Evolutionary conservation across 2,329 filamentous ascomycete species (phyloP), one percentile per base, ranked within the genome.

Genomic region (Aspergillus pseudonomiae): DNA sequence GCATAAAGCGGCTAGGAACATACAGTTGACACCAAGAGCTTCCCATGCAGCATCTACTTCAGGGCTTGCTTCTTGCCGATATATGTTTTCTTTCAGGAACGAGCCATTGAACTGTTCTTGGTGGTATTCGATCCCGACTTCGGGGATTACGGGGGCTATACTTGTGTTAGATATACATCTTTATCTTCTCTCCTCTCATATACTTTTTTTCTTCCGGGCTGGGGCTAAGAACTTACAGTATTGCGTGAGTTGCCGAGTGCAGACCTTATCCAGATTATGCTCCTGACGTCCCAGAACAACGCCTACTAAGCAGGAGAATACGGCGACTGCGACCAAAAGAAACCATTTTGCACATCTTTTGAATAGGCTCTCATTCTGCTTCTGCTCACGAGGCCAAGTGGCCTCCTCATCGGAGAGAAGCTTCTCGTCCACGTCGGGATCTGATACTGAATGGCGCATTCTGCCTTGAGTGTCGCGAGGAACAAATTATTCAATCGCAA

Each of bases 11-110:
- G 1, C 6, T 24, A 11, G 6, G 56, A n/a, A 67, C 81, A 65
- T 64, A 86, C 84, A 86, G 19, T 85, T 80, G 0, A 82, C 76
- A 11, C 84, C 85, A 0, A 86, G 66, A 2, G 79, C 78, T 26
- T 77, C 79, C 86, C 87, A 89, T 0, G 86, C 86, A 4, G 79
- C 80, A 64, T 89, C 87, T 0, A 87, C 85, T 57, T 85, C 83
- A 0, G 83, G 81, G 0, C 82, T 78, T 1, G 80, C 83, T 14
- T 78, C 71, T 62, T 81, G 77, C 1, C 86, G 82, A 69, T 84
- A 89, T 19, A 84, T 73, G 30, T 83, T 84, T 66, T 86, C 82
- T 0, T 85, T 75, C 60, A 87, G 68, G 24, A 89, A 85, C 0
- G 83, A 83, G 0, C 86, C 86, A 64, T 89, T 86, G 73, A 88